Base-by-base conservation (phyloP, 129 eudicot genomes). In the Tagetes patula region DNA sequence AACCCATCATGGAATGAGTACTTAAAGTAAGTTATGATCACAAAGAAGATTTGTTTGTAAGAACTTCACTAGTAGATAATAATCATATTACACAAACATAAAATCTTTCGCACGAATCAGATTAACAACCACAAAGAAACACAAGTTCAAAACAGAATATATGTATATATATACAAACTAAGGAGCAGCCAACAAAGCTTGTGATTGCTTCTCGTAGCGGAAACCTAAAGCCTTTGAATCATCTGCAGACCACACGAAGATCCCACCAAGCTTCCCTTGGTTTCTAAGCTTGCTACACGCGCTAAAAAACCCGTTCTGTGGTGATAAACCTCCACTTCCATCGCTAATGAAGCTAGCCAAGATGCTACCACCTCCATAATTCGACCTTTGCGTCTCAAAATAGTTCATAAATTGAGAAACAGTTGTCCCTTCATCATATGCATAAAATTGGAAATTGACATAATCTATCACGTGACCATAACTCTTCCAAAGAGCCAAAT, bases 381-480 rank as follows among this genome's bases (percentile, higher is more conserved):
- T 82, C 6, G 77, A 69, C 4, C 71, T 76, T 48, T 85, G 87
- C 4, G 82, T 71, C 70, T 83, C 33, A 55, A 83, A 79, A 32
- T 79, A 71, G 1, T 45, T 52, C 40, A 90, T 77, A 67, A 90
- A 90, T 59, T 84, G 80, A 1, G 80, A 52, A 13, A 85, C 88
- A 1, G 65, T 87, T 0, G 94, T 90, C 65, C 84, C 86, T 12
- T 67, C 13, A 59, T 83, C 94, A 40, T 90, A 90, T 3, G 96
- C 96, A 30, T 90, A 90, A 60, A 90, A 87, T 70, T 90, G 96
- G 55, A 87, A 90, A 71, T 90, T 90, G 5, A 90, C 96, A 46
- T 83, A 90, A 79, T 90, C 91, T 11, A 90, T 87, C 6, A 81
- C 6, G 58, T 78, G 81, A 0, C 86, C 87, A 46, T 85, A 84